phyloP scores from a whole-genome alignment of 1,284 basidiomycete species.

The Pseudozyma sp. region DNA sequence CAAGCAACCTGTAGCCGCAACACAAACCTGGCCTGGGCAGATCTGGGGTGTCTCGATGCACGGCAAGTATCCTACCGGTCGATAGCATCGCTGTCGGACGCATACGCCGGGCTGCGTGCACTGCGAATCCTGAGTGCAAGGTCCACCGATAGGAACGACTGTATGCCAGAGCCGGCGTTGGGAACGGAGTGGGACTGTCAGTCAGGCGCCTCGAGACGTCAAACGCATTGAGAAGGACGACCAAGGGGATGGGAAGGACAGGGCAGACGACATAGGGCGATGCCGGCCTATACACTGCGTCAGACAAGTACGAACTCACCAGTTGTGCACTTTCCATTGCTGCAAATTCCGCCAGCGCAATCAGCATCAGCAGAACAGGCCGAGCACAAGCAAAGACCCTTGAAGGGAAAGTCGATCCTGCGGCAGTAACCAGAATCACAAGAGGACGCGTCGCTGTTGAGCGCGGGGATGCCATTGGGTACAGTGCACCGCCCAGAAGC shows the following conservation, averaged over 20 bases:
- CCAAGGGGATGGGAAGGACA: too few relatives aligned
- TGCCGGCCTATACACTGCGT: neutral
- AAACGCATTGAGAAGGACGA: too few relatives aligned
- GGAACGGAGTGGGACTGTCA: neutral
- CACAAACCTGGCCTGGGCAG: too few relatives aligned
- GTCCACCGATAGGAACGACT: neutral
- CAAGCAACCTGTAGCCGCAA: too few relatives aligned
- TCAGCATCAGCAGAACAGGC: neutral
- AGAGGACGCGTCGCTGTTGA: neutral
- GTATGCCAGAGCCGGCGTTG: neutral
- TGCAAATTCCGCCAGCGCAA: neutral
- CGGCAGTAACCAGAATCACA: neutral
- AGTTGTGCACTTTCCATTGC: neutral
- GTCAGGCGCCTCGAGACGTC: neutral
- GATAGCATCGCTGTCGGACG: neutral
- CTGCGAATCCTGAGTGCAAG: neutral
- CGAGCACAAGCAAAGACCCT: neutral
- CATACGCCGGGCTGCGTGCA: neutral
- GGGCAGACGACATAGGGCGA: too few relatives aligned
- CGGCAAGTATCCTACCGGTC: neutral
- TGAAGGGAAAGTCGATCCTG: neutral
- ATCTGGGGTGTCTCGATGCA: too few relatives aligned
- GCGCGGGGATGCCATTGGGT: neutral
- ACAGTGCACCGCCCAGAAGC: neutral
- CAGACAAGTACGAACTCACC: neutral